Conservation (phyloP, 768 basidiomycete species). For the Gloeophyllum trabeum region DNA sequence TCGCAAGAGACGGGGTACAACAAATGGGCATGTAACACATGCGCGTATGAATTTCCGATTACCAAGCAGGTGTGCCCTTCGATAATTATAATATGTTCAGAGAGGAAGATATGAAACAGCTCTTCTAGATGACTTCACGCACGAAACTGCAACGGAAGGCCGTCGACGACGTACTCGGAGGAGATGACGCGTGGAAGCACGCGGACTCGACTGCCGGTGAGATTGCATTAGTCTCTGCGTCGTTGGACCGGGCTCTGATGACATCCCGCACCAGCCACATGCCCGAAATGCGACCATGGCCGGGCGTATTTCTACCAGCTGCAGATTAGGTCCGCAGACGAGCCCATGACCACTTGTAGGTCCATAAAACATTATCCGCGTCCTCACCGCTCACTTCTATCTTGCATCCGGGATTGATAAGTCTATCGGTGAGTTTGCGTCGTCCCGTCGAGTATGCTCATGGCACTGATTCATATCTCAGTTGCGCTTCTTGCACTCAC, state of each 20-base stretch:
- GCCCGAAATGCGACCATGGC: slow-evolving; percentile 73
- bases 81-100: too few species aligned
- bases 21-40: slow-evolving; percentile 90
- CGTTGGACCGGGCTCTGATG: slow-evolving; percentile 28
- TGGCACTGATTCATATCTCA: slow-evolving; percentile 12
- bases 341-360: slow-evolving; percentile 72
- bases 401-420: slow-evolving; percentile 13
- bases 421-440: slow-evolving; percentile 44
- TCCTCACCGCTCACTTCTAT: slow-evolving; percentile 2
- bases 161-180: slow-evolving; percentile 93
- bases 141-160: slow-evolving; percentile 80
- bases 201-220: slow-evolving; percentile 79
- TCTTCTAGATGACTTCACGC: slow-evolving; percentile 79
- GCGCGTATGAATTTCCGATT: slow-evolving; percentile 93
- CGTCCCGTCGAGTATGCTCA: slow-evolving; percentile 1
- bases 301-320: slow-evolving; percentile 92
- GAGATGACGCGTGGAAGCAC: slow-evolving; percentile 88
- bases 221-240: slow-evolving; percentile 19
- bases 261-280: slow-evolving; percentile 25
- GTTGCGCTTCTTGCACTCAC: slow-evolving; percentile 51
- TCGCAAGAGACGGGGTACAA: slow-evolving; percentile 72
- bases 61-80: slow-evolving; percentile 52
- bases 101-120: too few species aligned
- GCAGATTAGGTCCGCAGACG: slow-evolving; percentile 90
- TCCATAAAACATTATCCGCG: slow-evolving; percentile 10